Evolutionary conservation across 257 asterid genomes (phyloP).

Genomic region (Nicotiana obtusifolia): DNA sequence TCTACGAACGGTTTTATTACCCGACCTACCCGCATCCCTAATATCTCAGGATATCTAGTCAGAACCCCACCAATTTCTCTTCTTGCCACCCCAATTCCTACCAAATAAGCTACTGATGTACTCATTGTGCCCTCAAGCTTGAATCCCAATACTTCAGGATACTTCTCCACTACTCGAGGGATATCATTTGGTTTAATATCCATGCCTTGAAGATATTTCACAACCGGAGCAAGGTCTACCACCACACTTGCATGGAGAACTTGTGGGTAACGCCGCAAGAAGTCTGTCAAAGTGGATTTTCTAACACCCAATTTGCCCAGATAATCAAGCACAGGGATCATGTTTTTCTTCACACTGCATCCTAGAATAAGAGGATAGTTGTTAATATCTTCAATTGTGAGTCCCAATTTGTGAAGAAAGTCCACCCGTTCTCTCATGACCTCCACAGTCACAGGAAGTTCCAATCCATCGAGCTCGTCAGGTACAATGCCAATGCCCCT

Average conservation of each 20-base stretch:
- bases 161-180: constrained; percentile 77
- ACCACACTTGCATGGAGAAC: constrained; percentile 98
- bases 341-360: constrained; percentile 95
- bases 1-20: constrained; percentile 91
- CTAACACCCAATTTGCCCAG: constrained; percentile 87
- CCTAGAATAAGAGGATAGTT: constrained; percentile 95
- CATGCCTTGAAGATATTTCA: constrained; percentile 92
- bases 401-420: constrained; percentile 89
- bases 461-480: constrained; percentile 92
- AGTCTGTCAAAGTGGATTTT: constrained; percentile 72
- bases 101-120: constrained; percentile 94
- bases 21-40: constrained; percentile 97
- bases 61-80: constrained; percentile 81
- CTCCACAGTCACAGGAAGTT: constrained; percentile 89
- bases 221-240: constrained; percentile 88
- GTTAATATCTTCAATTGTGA: constrained; percentile 80
- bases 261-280: constrained; percentile 79
- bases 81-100: constrained; percentile 91
- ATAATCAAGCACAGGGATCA: constrained; percentile 94
- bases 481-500: constrained; percentile 65
- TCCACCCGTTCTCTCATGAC: constrained; percentile 91
- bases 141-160: constrained; percentile 88
- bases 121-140: constrained; percentile 98
- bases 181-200: constrained; percentile 82
- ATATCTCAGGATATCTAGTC: constrained; percentile 72